Evolutionary conservation across 768 basidiomycete species (phyloP), one percentile per base, ranked within the genome.

Genomic region (Suillus plorans): DNA sequence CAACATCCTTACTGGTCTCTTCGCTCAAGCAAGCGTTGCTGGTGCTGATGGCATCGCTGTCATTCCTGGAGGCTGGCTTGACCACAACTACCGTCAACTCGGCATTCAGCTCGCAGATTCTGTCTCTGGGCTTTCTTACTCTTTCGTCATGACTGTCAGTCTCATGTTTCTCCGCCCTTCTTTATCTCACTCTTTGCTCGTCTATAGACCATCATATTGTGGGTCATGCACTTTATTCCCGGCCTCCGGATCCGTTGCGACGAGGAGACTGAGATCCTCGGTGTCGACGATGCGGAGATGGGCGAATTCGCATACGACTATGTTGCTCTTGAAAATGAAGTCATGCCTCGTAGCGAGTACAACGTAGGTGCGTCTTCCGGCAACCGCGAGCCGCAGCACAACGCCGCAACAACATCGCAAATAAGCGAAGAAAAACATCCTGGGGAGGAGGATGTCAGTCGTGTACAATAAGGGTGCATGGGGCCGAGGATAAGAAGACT

Each of bases 251-350:
- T 98, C 67, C 89, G 93, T 62, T 81, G 82, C 37, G 73, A 77
- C 14, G 87, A 89, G 67, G 86, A 89, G 67, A 81, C 82, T 9
- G 91, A 92, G 77, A 86, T 89, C 47, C 79, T 97, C 56, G 95
- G 96, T 64, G 88, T 97, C 69, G 96, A 98, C 77, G 91, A 94
- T 71, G 83, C 87, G 1, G 90, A 95, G 80, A 89, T 94, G 84
- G 95, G 94, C 67, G 94, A 96, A 78, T 94, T 87, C 67, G 89
- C 91, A 2, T 94, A 93, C 70, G 92, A 95, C 76, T 95, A 92
- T 67, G 92, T 94, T 39, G 90, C 89, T 13, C 74, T 92, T 59
- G 91, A 92, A 47, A 72, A 79, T 8, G 84, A 85, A 67, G 74
- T 85, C 28, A 63, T 72, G 1, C 74, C 74, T 2, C 72, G 71